Evolutionary conservation across 2,329 filamentous ascomycete species (phyloP).

Genomic region (Ceratocystis alfenasii): DNA sequence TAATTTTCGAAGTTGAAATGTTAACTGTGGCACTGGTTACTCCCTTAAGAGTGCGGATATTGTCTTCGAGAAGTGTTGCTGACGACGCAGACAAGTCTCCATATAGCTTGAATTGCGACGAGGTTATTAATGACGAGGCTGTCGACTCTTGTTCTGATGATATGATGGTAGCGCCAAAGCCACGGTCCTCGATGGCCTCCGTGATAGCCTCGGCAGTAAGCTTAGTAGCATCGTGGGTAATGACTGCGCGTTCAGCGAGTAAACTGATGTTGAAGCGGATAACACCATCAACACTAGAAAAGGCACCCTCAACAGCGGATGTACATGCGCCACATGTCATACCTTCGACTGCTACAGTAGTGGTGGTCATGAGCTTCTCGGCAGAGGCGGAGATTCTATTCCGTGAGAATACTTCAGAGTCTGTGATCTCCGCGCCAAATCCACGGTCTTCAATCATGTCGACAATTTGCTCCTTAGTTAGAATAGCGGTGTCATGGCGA

Average conservation of each 20-base stretch:
- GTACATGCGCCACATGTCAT: slow-evolving; percentile 99
- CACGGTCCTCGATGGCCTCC: slow-evolving; percentile 76
- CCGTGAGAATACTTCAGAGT: slow-evolving; percentile 44
- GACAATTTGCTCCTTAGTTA: slow-evolving; percentile 42
- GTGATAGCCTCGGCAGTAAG: slow-evolving; percentile 62
- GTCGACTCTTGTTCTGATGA: slow-evolving; percentile 55
- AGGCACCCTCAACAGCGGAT: slow-evolving; percentile 74
- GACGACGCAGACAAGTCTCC: slow-evolving; percentile 60
- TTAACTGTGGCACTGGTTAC: slow-evolving; percentile 63
- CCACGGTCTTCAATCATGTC: slow-evolving; percentile 59
- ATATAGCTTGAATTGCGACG: slow-evolving; percentile 71
- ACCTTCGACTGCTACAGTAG: slow-evolving; percentile 79
- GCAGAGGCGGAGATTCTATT: slow-evolving; percentile 23
- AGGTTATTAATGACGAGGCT: slow-evolving; percentile 43
- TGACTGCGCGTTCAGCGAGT: slow-evolving; percentile 79
- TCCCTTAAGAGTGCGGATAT: slow-evolving; percentile 53
- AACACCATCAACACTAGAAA: slow-evolving; percentile 64
- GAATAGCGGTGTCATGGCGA: slow-evolving; percentile 54
- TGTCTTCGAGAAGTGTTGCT: slow-evolving; percentile 60
- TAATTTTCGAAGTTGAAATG: slow-evolving; percentile 60
- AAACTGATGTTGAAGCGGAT: slow-evolving; percentile 90
- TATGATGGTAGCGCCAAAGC: slow-evolving; percentile 75
- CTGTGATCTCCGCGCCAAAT: slow-evolving; percentile 68
- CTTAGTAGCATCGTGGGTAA: slow-evolving; percentile 65
- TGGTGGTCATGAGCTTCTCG: slow-evolving; percentile 44